phyloP scores from a whole-genome alignment of 2,329 filamentous ascomycete genomes.

The Xylariaceae sp. region DNA sequence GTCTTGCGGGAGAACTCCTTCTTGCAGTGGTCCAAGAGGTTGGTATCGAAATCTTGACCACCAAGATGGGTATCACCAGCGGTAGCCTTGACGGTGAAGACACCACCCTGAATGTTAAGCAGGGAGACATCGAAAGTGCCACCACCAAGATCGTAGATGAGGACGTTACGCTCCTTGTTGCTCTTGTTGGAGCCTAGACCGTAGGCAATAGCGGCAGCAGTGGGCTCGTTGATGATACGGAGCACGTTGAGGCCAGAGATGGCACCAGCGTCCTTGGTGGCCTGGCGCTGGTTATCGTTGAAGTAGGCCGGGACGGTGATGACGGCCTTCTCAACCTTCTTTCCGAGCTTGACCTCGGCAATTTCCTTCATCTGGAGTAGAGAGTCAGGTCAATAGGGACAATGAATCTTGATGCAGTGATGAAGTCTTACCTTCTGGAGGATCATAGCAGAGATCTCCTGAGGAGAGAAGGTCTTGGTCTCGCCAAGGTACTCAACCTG shows the following conservation, averaged over 20 bases:
- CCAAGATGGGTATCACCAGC: slow-evolving; percentile 96
- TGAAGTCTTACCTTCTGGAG: slow-evolving; percentile 74
- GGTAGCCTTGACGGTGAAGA: slow-evolving; percentile 98
- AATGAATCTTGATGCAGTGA: too few species aligned
- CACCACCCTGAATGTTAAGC: slow-evolving; percentile 97
- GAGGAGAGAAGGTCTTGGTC: slow-evolving; percentile 92
- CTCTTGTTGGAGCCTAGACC: slow-evolving; percentile 94
- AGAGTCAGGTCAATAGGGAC: slow-evolving; percentile 16
- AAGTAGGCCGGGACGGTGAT: slow-evolving; percentile 99
- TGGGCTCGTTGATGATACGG: slow-evolving; percentile 99
- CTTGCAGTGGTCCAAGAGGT: slow-evolving; percentile 93
- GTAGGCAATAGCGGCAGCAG: slow-evolving; percentile 96
- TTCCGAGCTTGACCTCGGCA: slow-evolving; percentile 95
- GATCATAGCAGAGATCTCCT: slow-evolving; percentile 99
- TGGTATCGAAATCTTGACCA: slow-evolving; percentile 95
- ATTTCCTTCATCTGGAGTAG: slow-evolving; percentile 90
- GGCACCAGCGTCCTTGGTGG: slow-evolving; percentile 98
- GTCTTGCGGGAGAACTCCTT: slow-evolving; percentile 86
- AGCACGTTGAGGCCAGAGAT: slow-evolving; percentile 97
- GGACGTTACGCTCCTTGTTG: slow-evolving; percentile 95
- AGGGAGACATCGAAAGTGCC: slow-evolving; percentile 99
- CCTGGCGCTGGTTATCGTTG: slow-evolving; percentile 99
- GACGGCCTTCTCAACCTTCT: slow-evolving; percentile 98
- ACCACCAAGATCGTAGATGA: slow-evolving; percentile 99
- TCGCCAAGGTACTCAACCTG: slow-evolving; percentile 94